phyloP scores from a whole-genome alignment of 306 rosid species.

The Lotus japonicus region DNA sequence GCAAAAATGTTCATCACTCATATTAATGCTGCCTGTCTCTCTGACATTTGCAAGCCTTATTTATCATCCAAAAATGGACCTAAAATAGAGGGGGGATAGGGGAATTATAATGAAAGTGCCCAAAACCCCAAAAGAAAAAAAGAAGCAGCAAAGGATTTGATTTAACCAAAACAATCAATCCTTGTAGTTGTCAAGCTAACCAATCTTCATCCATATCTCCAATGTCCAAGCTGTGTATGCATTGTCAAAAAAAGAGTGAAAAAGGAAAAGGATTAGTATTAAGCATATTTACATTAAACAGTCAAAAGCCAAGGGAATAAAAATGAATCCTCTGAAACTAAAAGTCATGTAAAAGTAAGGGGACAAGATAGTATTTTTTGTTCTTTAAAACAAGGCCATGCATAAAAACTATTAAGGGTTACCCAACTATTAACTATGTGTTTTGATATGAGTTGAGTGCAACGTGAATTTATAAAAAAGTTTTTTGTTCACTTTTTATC shows the following conservation, averaged over 20 bases:
- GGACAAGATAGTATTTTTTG: too few species aligned
- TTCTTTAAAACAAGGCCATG: too few species aligned
- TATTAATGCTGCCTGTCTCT: constrained; percentile 30
- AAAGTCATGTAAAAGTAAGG: neutral
- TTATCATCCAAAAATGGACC: constrained; percentile 24
- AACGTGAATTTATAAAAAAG: too few species aligned
- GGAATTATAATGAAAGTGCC: constrained; percentile 1
- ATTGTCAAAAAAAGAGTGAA: neutral
- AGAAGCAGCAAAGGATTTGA: constrained; percentile 40
- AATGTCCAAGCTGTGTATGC: constrained; percentile 65
- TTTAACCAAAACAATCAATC: constrained; percentile 32
- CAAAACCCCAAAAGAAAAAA: constrained; percentile 14
- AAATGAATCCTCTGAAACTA: neutral
- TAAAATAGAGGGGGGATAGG: constrained; percentile 2
- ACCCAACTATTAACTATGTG: too few species aligned
- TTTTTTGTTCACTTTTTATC: too few species aligned
- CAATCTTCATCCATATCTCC: constrained; percentile 84
- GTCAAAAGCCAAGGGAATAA: neutral
- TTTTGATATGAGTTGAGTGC: too few species aligned
- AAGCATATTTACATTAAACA: neutral
- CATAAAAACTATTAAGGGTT: too few species aligned
- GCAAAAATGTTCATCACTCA: constrained; percentile 20
- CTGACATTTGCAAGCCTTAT: constrained; percentile 43
- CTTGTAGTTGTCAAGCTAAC: constrained; percentile 49
- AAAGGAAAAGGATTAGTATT: neutral